phyloP scores from a whole-genome alignment of 768 basidiomycete genomes.

The Imleria badia region DNA sequence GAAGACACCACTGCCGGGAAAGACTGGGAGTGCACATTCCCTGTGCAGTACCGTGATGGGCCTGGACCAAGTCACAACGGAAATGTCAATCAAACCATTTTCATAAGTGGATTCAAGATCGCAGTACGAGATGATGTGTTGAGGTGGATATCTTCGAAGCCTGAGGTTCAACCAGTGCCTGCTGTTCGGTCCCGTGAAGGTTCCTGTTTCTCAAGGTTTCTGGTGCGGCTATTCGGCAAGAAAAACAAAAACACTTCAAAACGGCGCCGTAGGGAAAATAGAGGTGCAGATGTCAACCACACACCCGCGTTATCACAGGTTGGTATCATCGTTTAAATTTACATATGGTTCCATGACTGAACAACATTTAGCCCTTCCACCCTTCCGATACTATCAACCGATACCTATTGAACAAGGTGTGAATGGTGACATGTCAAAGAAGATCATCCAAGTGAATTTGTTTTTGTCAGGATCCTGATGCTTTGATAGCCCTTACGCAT shows the following conservation, averaged over 20 bases:
- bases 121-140: neutral
- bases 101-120: conserved; percentile 18
- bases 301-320: no score
- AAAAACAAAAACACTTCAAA: neutral
- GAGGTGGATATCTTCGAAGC: neutral
- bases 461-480: neutral
- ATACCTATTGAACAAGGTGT: no score
- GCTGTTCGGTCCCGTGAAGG: neutral
- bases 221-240: no score
- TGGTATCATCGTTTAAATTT: neutral
- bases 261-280: neutral
- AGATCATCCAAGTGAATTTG: neutral
- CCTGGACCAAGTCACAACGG: no score
- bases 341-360: neutral
- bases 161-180: neutral
- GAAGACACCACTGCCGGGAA: neutral
- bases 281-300: neutral
- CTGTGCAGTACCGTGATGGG: no score
- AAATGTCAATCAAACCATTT: conserved; percentile 15
- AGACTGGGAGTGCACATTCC: neutral
- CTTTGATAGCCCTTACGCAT: conserved; percentile 8
- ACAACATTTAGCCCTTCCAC: neutral
- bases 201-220: neutral
- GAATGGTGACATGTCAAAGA: neutral
- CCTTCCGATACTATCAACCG: no score